Evolutionary conservation across 176 grass and related monocot species (phyloP).

Genomic region (Phoenix dactylifera): DNA sequence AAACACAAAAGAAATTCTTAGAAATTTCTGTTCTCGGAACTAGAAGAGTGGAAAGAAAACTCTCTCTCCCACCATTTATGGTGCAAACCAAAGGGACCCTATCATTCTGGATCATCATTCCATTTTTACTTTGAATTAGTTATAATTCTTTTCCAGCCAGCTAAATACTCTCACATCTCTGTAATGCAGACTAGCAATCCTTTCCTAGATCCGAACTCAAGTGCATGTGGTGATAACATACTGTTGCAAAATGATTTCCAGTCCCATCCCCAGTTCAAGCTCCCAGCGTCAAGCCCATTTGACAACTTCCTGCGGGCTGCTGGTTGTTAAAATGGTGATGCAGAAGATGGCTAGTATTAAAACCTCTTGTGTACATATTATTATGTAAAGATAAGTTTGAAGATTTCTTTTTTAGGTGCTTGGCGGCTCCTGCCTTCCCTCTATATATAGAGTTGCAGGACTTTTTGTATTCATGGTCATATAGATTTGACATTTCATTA

Average conservation of each 20-base stretch:
- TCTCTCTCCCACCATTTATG: too few relatives aligned
- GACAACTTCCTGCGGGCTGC: constrained; percentile 89
- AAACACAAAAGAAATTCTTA: too few relatives aligned
- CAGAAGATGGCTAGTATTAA: not conserved
- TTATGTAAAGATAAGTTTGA: too few relatives aligned
- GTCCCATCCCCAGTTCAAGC: constrained; percentile 29
- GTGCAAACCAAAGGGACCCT: not conserved
- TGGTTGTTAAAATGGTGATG: constrained; percentile 39
- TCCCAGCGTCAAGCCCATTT: constrained; percentile 72
- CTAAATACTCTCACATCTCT: constrained; percentile 9
- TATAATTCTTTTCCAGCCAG: not conserved
- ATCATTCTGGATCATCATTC: not conserved
- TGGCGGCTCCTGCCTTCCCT: too few relatives aligned
- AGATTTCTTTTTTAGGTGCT: too few relatives aligned
- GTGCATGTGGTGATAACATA: constrained; percentile 1
- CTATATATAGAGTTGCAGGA: too few relatives aligned
- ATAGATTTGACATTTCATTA: too few relatives aligned
- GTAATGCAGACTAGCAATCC: constrained; percentile 46
- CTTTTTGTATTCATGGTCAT: too few relatives aligned
- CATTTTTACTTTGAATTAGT: not conserved
- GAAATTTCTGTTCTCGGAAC: too few relatives aligned
- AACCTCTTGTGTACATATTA: too few relatives aligned
- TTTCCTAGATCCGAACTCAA: constrained; percentile 41
- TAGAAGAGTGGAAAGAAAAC: too few relatives aligned
- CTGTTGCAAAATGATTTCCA: not conserved